Conservation (phyloP, 495 filamentous ascomycete genomes). For the Xylaria castorea region DNA sequence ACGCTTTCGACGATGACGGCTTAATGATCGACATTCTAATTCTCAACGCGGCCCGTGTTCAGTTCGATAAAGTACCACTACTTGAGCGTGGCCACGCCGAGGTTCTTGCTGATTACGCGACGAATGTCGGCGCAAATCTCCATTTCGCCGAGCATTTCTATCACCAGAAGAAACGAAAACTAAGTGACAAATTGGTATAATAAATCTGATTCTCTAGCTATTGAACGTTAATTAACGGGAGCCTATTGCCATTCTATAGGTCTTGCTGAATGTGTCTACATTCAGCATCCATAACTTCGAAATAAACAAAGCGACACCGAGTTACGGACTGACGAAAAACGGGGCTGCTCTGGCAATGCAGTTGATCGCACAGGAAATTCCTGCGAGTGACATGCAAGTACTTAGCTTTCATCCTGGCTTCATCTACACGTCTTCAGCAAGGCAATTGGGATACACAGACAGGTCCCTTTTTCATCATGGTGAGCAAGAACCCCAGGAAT, state of each 20-base stretch:
- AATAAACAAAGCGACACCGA: constrained; percentile 12
- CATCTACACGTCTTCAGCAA: constrained; percentile 41
- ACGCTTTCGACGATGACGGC: constrained; percentile 30
- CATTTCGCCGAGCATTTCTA: constrained; percentile 43
- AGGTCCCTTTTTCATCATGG: constrained; percentile 41
- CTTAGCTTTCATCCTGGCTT: constrained; percentile 53
- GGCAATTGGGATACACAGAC: constrained; percentile 30
- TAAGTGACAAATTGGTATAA: neutral
- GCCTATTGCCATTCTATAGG: neutral
- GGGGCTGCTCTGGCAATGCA: constrained; percentile 46
- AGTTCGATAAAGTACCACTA: constrained; percentile 3
- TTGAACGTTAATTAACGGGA: neutral
- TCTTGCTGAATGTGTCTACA: constrained; percentile 39
- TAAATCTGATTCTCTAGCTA: neutral
- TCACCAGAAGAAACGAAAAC: constrained; percentile 32
- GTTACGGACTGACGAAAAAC: constrained; percentile 49
- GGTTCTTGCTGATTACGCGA: constrained; percentile 36
- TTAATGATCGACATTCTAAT: constrained; percentile 48
- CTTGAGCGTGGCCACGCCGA: constrained; percentile 16
- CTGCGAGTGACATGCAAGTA: constrained; percentile 45
- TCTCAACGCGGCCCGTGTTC: constrained; percentile 38
- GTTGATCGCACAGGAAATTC: constrained; percentile 41
- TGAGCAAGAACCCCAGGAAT: constrained; percentile 29
- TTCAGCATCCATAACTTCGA: constrained; percentile 36
- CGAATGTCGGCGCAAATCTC: constrained; percentile 43